These are phyloP conservation scores for Physcomitrellopsis africana DNA, from an alignment of 225 moss, liverwort and hornwort genomes.

Conservation along the genomic window DNA sequence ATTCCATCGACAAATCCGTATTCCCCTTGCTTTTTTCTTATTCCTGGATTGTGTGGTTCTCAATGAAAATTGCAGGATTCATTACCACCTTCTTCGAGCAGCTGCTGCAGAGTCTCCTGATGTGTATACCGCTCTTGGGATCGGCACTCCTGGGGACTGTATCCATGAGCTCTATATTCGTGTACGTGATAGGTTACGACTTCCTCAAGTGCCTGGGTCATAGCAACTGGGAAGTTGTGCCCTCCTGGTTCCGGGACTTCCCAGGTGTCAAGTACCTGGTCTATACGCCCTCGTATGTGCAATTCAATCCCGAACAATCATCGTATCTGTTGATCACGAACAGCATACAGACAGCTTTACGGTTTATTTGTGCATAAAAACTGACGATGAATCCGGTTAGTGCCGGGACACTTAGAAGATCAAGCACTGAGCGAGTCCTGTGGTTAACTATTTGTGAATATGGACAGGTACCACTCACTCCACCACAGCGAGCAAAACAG, in stretches of 20 bases:
- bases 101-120: conserved; percentile 42
- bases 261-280: conserved; percentile 61
- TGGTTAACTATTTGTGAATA: neutral
- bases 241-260: conserved; percentile 28
- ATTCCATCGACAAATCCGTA: neutral
- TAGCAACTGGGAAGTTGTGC: conserved; percentile 52
- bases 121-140: conserved; percentile 49
- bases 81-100: conserved; percentile 61
- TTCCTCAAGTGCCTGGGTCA: conserved; percentile 55
- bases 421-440: no score
- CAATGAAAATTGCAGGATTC: conserved; percentile 27
- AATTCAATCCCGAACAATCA: neutral
- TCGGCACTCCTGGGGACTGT: conserved; percentile 47
- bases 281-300: conserved; percentile 68
- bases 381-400: no score
- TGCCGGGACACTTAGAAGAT: no score
- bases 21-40: no score
- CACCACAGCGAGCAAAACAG: conserved; percentile 54
- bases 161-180: conserved; percentile 58
- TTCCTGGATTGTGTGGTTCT: neutral
- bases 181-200: conserved; percentile 57
- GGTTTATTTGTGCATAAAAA: no score
- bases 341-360: no score
- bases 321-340: no score
- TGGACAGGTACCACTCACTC: conserved; percentile 62